These are phyloP conservation scores for Cyberlindnera subsufficiens DNA, from an alignment of 805 yeast species.

Conservation along the genomic window DNA sequence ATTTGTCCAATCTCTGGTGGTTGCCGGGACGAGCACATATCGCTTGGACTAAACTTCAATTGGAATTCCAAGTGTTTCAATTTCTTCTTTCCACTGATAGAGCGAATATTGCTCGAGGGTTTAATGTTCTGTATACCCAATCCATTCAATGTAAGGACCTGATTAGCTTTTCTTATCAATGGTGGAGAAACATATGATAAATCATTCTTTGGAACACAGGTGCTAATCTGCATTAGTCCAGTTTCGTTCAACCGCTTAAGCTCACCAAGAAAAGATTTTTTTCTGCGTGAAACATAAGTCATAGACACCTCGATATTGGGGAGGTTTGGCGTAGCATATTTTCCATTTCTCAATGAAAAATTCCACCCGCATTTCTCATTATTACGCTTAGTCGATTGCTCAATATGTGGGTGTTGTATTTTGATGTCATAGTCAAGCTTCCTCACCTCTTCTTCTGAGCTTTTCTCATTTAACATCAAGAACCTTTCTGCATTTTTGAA, in stretches of 20 bases:
- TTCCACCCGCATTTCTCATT: not conserved
- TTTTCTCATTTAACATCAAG: constrained; percentile 12
- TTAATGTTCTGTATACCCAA: constrained; percentile 31
- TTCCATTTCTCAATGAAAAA: constrained; percentile 21
- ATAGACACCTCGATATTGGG: constrained; percentile 14
- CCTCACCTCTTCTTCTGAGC: constrained; percentile 15
- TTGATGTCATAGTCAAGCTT: constrained; percentile 14
- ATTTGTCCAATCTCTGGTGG: constrained; percentile 28
- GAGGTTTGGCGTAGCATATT: constrained; percentile 12
- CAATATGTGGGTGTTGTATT: constrained; percentile 10
- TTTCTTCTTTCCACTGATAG: constrained; percentile 24
- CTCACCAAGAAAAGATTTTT: constrained; percentile 1
- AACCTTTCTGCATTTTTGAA: constrained; percentile 14
- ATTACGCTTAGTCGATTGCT: not conserved
- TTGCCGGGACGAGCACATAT: constrained; percentile 15
- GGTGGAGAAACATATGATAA: constrained; percentile 34
- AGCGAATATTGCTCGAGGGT: constrained; percentile 21
- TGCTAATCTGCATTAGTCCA: constrained; percentile 27
- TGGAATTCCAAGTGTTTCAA: constrained; percentile 25
- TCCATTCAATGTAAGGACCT: constrained; percentile 25
- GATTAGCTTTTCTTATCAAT: constrained; percentile 30
- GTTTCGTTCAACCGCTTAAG: constrained; percentile 6
- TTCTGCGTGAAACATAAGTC: constrained; percentile 1
- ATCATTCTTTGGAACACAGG: constrained; percentile 28
- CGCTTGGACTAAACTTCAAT: constrained; percentile 23